Percentiles rank a stretch among this genome's conserved stretches.
Conservation (phyloP, 257 asterid species). For the Leonotis leonurus region DNA sequence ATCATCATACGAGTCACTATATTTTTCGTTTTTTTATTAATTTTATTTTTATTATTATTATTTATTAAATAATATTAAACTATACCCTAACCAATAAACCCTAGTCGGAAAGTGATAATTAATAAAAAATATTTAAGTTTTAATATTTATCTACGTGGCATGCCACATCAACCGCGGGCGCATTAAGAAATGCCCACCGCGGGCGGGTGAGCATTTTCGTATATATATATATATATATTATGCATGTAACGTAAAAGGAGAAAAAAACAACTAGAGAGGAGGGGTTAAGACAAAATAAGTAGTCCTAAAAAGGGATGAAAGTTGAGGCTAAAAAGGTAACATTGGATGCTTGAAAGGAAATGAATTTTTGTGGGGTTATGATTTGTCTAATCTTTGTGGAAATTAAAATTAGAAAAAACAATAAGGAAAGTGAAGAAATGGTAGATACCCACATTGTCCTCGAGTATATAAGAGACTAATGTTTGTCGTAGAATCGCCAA, state of each 20-base stretch:
- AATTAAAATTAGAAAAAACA: not conserved
- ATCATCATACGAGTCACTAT: too few relatives aligned
- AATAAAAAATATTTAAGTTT: too few relatives aligned
- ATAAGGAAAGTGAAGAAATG: conserved; percentile 9
- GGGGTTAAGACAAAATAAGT: conserved; percentile 6
- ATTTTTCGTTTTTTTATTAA: too few relatives aligned
- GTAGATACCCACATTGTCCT: conserved; percentile 68
- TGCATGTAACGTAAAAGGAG: not conserved
- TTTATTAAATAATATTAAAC: too few relatives aligned
- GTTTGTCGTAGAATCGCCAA: conserved; percentile 90
- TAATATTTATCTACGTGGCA: too few relatives aligned
- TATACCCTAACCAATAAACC: too few relatives aligned
- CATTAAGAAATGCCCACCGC: too few relatives aligned
- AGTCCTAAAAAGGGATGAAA: conserved; percentile 59
- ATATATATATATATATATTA: not conserved
- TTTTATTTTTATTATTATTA: too few relatives aligned
- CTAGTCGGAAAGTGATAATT: too few relatives aligned
- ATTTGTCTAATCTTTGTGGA: conserved; percentile 44
- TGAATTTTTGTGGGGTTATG: conserved; percentile 52
- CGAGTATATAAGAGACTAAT: conserved; percentile 41
- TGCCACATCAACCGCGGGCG: too few relatives aligned
- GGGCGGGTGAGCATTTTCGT: too few relatives aligned
- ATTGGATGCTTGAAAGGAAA: conserved; percentile 63
- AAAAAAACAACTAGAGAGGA: conserved; percentile 6
- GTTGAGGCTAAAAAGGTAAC: conserved; percentile 36